phyloP scores from a whole-genome alignment of 345 rosid species.

The Kernera saxatilis region DNA sequence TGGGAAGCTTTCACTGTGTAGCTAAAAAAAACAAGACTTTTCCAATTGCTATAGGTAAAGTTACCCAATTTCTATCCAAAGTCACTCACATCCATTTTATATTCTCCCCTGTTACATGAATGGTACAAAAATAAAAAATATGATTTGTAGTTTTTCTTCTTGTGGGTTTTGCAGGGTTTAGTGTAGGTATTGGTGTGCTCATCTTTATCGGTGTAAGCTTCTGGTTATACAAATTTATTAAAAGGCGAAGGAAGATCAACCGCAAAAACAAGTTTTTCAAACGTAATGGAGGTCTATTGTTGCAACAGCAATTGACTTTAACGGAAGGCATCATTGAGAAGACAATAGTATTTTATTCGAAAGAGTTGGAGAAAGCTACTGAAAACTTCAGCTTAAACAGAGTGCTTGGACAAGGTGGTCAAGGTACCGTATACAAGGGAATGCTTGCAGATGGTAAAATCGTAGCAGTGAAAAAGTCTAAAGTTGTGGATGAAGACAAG shows the following conservation, averaged over 20 bases:
- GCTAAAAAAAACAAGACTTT: not conserved
- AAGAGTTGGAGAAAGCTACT: not conserved
- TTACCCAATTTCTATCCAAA: not conserved
- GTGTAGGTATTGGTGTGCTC: not conserved
- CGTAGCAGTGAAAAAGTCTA: slow-evolving; percentile 5
- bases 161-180: not conserved
- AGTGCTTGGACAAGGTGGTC: slow-evolving; percentile 12
- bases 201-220: not conserved
- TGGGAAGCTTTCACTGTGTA: not conserved
- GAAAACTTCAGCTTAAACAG: not conserved
- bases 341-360: not conserved
- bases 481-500: not conserved
- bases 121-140: too few relatives aligned
- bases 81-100: not conserved
- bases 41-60: not conserved
- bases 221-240: not conserved
- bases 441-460: slow-evolving; percentile 8
- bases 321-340: not conserved
- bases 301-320: slow-evolving; percentile 3
- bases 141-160: not conserved
- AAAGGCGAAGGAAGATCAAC: not conserved
- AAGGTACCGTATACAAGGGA: slow-evolving; percentile 9
- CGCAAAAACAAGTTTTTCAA: not conserved
- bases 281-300: too few relatives aligned
- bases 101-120: not conserved